These are phyloP conservation scores for Lenzites betulinus DNA, from an alignment of 768 basidiomycete species.

Conservation along the genomic window DNA sequence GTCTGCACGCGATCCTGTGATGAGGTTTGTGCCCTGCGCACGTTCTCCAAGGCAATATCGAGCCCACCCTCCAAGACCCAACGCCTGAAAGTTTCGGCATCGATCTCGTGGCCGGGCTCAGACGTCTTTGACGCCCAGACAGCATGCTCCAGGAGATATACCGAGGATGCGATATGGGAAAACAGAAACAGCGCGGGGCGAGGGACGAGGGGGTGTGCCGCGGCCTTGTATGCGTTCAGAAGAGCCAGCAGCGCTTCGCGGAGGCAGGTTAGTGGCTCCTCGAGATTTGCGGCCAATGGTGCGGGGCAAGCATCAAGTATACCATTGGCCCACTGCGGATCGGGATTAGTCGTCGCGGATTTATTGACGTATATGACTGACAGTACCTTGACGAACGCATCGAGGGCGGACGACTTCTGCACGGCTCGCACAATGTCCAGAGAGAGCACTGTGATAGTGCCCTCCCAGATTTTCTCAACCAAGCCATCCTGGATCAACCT, in stretches of 20 bases:
- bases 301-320: constrained; percentile 47
- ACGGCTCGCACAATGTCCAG: constrained; percentile 65
- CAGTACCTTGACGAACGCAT: constrained; percentile 51
- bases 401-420: constrained; percentile 44
- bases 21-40: constrained; percentile 18
- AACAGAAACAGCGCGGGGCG: constrained; percentile 62
- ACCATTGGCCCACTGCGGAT: constrained; percentile 51
- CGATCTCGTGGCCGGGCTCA: constrained; percentile 37
- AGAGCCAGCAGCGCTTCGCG: constrained; percentile 44
- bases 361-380: not conserved
- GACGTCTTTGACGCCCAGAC: constrained; percentile 50
- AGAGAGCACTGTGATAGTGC: constrained; percentile 66
- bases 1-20: not conserved
- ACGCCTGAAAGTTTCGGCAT: constrained; percentile 53
- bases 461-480: constrained; percentile 87
- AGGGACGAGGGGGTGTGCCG: constrained; percentile 49
- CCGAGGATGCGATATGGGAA: constrained; percentile 53
- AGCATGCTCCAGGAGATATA: constrained; percentile 69
- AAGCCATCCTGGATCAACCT: constrained; percentile 64
- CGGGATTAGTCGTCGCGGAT: not conserved
- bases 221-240: constrained; percentile 40
- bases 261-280: constrained; percentile 31
- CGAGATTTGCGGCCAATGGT: constrained; percentile 33
- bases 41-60: constrained; percentile 32
- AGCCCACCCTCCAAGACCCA: constrained; percentile 49